A percentile compares a stretch with the other conserved stretches of the same genome.
These are phyloP conservation scores for Lotus japonicus DNA, from an alignment of 306 rosid species.

Conservation along the genomic window DNA sequence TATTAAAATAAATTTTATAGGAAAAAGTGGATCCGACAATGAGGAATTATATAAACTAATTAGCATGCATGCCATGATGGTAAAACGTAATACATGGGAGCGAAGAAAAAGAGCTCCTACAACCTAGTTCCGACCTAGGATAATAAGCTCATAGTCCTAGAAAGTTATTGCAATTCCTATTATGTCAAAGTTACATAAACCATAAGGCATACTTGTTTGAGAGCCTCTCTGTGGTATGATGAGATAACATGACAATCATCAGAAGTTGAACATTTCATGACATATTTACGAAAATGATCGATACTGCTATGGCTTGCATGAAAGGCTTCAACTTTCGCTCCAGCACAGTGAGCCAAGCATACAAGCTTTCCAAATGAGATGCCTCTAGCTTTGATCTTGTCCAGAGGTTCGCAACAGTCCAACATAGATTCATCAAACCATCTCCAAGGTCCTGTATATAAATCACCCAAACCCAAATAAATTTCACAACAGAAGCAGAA, in stretches of 20 bases:
- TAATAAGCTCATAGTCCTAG: no score
- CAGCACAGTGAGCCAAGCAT: conserved; percentile 91
- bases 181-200: not conserved
- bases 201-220: conserved; percentile 57
- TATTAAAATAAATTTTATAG: not conserved
- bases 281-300: conserved; percentile 59
- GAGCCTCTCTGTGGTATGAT: conserved; percentile 69
- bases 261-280: conserved; percentile 56
- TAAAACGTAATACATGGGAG: no score
- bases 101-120: no score
- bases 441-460: conserved; percentile 88
- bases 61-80: not conserved
- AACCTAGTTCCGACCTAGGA: no score
- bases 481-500: not conserved
- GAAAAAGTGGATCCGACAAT: not conserved
- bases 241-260: conserved; percentile 79
- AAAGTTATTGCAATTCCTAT: not conserved
- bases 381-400: conserved; percentile 70
- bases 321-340: conserved; percentile 92
- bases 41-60: not conserved
- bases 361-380: conserved; percentile 87
- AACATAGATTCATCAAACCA: conserved; percentile 98
- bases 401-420: conserved; percentile 92
- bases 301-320: conserved; percentile 53
- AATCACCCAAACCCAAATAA: not conserved